Evolutionary conservation across 2,329 filamentous ascomycete species (phyloP), one percentile per base, ranked within the genome.

Genomic region (Aspergillus pseudoterreus): DNA sequence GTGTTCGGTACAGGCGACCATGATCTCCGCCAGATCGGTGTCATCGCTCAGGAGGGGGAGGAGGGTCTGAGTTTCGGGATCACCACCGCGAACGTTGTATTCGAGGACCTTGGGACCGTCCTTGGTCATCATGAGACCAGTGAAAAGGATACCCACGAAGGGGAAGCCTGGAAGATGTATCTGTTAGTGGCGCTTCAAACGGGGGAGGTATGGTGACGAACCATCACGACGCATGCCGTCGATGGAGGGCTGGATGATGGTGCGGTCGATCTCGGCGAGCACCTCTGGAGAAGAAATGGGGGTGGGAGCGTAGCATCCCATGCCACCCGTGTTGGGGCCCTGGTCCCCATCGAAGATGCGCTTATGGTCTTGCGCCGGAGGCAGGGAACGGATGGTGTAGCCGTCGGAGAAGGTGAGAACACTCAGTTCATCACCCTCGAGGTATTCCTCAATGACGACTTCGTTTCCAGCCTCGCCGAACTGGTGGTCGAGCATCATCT

Each of bases 241-340:
- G 54, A 97, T 83, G 2, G 92, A 96, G 6, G 92, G 92, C 69
- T 91, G 84, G n/a, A 97, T 81, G 49, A 96, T 87, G 32, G 87
- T 88, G 50, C 80, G 79, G 67, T 96, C 87, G 55, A 99, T 84
- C 54, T 85, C 80, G 15, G 86, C 86, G 15, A 94, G 80, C n/a
- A 95, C 78, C 55, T 86, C 83, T 47, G 84, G 82, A 0, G 86
- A 87, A 27, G 87, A 85, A 62, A 92, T 86, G 57, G 83, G 87
- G 1, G 92, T 95, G n/a, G 89, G 89, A 14, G 92, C 91, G 71
- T 97, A 97, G 68, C 91, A 96, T 47, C 94, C 94, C 94, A 97
- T 97, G 38, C 94, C 94, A 53, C 92, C 94, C 2, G 94, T 97
- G 75, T 97, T 97, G 35, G 91, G 89, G 1, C 94, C 94, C 45